A percentile compares a stretch with the other conserved stretches of the same genome.
These are phyloP conservation scores for Streptanthus diversifolius DNA, from an alignment of 345 rosid species.

Conservation along the genomic window DNA sequence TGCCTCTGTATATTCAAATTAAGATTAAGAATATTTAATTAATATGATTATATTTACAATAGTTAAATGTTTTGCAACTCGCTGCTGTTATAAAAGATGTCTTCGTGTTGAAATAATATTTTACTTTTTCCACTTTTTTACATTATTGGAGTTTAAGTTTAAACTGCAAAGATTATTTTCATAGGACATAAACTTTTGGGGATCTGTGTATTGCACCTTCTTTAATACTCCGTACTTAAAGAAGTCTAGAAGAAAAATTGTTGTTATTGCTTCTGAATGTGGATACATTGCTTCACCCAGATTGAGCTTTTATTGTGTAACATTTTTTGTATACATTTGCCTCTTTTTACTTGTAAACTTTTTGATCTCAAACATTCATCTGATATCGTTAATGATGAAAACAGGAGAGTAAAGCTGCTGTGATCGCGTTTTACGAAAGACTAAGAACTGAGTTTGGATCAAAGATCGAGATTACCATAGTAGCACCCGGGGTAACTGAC, in stretches of 20 bases:
- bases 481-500: conserved; percentile 39
- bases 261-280: conserved; percentile 44
- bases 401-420: conserved; percentile 61
- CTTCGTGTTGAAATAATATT: neutral
- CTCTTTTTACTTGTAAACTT: neutral
- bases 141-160: neutral
- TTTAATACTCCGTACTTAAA: conserved; percentile 42
- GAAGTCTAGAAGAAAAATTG: conserved; percentile 44
- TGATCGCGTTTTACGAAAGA: conserved; percentile 43
- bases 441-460: conserved; percentile 41
- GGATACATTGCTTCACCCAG: conserved; percentile 45
- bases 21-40: neutral
- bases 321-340: neutral
- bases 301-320: conserved; percentile 45
- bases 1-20: neutral
- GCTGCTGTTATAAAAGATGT: neutral
- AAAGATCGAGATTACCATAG: conserved; percentile 48
- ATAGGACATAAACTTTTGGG: conserved; percentile 57
- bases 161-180: neutral
- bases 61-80: neutral
- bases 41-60: neutral
- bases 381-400: neutral
- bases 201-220: conserved; percentile 42
- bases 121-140: neutral
- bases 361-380: neutral